phyloP scores from a whole-genome alignment of 1,284 basidiomycete genomes.

The Ganoderma boninense region DNA sequence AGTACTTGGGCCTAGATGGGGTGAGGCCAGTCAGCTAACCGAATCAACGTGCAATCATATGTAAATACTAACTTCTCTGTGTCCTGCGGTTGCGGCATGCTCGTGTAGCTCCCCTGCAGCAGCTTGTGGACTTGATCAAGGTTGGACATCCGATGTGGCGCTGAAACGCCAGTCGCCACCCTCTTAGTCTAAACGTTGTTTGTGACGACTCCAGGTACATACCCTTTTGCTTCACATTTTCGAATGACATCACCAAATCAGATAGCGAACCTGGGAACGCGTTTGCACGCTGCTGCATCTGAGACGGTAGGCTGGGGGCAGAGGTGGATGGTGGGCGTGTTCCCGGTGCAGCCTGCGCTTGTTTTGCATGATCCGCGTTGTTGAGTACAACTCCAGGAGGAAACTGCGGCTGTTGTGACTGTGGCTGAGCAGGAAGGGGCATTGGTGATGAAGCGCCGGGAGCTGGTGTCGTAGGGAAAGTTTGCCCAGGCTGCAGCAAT shows the following conservation, averaged over 20 bases:
- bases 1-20: constrained; percentile 86
- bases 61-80: constrained; percentile 82
- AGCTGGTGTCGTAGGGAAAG: constrained; percentile 45
- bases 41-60: constrained; percentile 9
- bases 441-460: constrained; percentile 39
- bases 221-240: constrained; percentile 96
- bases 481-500: constrained; percentile 70
- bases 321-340: constrained; percentile 45
- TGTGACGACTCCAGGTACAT: constrained; percentile 31
- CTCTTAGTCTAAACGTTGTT: constrained; percentile 12
- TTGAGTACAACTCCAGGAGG: constrained; percentile 75
- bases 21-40: constrained; percentile 11
- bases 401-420: constrained; percentile 53
- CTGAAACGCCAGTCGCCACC: constrained; percentile 47
- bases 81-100: constrained; percentile 92
- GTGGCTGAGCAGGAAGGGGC: constrained; percentile 41
- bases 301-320: constrained; percentile 42
- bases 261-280: constrained; percentile 87
- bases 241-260: constrained; percentile 95
- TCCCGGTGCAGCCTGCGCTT: constrained; percentile 27
- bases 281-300: constrained; percentile 45
- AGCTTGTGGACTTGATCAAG: constrained; percentile 92
- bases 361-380: constrained; percentile 41
- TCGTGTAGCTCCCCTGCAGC: constrained; percentile 89
- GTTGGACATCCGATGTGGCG: constrained; percentile 85